Evolutionary conservation across 768 basidiomycete species (phyloP), one percentile per base, ranked within the genome.

Genomic region (Tulasnella sp.): DNA sequence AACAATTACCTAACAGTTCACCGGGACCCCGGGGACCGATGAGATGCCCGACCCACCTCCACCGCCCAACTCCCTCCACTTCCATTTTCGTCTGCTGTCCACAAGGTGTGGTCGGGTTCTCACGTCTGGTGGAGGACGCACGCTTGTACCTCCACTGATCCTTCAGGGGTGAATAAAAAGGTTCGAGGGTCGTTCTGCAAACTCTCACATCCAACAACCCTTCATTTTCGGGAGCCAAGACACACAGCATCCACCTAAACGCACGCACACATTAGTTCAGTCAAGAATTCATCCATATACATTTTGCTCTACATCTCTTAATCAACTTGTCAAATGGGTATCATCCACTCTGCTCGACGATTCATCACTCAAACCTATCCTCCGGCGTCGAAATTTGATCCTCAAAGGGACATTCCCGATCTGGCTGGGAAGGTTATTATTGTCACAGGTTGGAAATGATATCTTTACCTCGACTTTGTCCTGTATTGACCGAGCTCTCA

Each of bases 351-450:
- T n/a, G 31, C 58, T 31, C 40, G 22, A n/a, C 73, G 52, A 58
- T 29, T 58, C 34, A 31, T 74, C 52, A 49, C 73, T 37, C 42
- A 74, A 58, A 34, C 54, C 14, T 74, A 38, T 22, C 73, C 73
- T 17, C 64, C 75, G 19, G 31, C 71, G 36, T 76, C 38, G 9
- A 67, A 68, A 34, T 76, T 76, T 38, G 64, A 64, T 7, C 64
- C 64, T 31, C 37, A 68, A 42, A 29, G 75, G 39, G 77, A 77
- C 45, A 77, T 74, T 14, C 75, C 77, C 40, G 77, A 77, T 42
- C 73, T 77, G 3, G 25, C 77, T 1, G 72, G 73, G 38, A 77
- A 77, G 40, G 77, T 77, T 12, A 67, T 77, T 19, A 67, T 77
- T n/a, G 71, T 77, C 73, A 77, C 77, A 34, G 77, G 77, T 31